These are phyloP conservation scores for Pleurotus tuoliensis DNA, from an alignment of 768 basidiomycete genomes.

Conservation along the genomic window DNA sequence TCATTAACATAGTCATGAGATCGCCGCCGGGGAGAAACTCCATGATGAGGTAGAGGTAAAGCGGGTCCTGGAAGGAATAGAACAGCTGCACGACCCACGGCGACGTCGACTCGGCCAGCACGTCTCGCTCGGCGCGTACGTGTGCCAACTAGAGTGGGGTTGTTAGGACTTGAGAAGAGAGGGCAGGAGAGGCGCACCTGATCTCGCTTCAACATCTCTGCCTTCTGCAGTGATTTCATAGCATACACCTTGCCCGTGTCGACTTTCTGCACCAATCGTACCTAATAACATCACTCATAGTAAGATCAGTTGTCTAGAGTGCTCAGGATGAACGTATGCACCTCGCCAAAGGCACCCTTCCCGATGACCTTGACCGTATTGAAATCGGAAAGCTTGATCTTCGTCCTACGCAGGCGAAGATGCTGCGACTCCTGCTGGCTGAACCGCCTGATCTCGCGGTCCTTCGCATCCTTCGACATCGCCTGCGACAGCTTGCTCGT, in stretches of 20 bases:
- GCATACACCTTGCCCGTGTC: constrained; percentile 99
- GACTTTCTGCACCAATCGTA: constrained; percentile 92
- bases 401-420: constrained; percentile 87
- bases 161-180: too few relatives aligned
- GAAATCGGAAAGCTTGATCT: constrained; percentile 92
- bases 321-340: constrained; percentile 25
- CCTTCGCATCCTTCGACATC: constrained; percentile 76
- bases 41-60: constrained; percentile 98
- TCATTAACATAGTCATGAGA: constrained; percentile 99
- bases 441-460: constrained; percentile 82
- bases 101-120: constrained; percentile 93
- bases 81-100: constrained; percentile 97
- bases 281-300: constrained; percentile 38
- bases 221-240: constrained; percentile 98
- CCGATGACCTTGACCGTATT: constrained; percentile 97
- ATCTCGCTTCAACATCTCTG: constrained; percentile 99
- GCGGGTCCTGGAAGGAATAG: constrained; percentile 96
- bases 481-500: constrained; percentile 70
- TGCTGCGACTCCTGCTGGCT: constrained; percentile 86
- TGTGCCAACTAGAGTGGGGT: constrained; percentile 72
- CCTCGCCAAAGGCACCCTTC: constrained; percentile 98
- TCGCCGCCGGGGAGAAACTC: constrained; percentile 85
- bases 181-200: constrained; percentile 54
- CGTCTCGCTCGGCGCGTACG: constrained; percentile 94
- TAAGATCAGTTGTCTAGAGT: not conserved